Percentiles rank a stretch among this genome's conserved stretches.
phyloP scores from a whole-genome alignment of 108 stramenopile species.

The Heterococcus sp. region DNA sequence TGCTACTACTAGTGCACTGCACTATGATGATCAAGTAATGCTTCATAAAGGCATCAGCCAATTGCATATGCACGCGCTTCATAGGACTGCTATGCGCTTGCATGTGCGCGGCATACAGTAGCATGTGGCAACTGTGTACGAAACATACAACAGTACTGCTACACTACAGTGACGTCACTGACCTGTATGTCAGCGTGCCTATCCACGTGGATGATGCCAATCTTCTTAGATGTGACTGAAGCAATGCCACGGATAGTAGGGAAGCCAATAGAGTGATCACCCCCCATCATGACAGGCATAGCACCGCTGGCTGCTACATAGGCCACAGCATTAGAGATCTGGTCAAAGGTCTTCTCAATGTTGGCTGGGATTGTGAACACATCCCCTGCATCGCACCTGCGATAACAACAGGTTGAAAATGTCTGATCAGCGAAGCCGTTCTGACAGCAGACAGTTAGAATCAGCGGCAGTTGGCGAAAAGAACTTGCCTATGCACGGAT shows the following conservation, averaged over 20 bases:
- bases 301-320: slow-evolving; percentile 67
- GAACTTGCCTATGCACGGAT: too few relatives aligned
- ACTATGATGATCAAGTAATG: too few relatives aligned
- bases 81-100: too few relatives aligned
- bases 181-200: slow-evolving; percentile 74
- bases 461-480: too few relatives aligned
- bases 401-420: too few relatives aligned
- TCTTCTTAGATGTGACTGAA: slow-evolving; percentile 70
- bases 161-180: not conserved
- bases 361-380: slow-evolving; percentile 81
- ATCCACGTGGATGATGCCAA: slow-evolving; percentile 80
- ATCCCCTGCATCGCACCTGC: slow-evolving; percentile 57
- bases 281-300: slow-evolving; percentile 76
- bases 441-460: slow-evolving; percentile 45
- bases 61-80: too few relatives aligned
- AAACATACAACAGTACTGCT: too few relatives aligned
- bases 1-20: too few relatives aligned
- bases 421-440: too few relatives aligned
- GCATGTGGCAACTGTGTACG: too few relatives aligned
- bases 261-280: slow-evolving; percentile 76
- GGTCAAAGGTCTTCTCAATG: slow-evolving; percentile 77
- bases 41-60: too few relatives aligned
- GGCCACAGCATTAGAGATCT: slow-evolving; percentile 75
- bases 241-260: slow-evolving; percentile 73
- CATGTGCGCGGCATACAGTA: too few relatives aligned